Percentiles rank a stretch among this genome's conserved stretches.
These are phyloP conservation scores for Beauveria asiatica DNA, from an alignment of 2,329 filamentous ascomycete genomes.

Conservation along the genomic window DNA sequence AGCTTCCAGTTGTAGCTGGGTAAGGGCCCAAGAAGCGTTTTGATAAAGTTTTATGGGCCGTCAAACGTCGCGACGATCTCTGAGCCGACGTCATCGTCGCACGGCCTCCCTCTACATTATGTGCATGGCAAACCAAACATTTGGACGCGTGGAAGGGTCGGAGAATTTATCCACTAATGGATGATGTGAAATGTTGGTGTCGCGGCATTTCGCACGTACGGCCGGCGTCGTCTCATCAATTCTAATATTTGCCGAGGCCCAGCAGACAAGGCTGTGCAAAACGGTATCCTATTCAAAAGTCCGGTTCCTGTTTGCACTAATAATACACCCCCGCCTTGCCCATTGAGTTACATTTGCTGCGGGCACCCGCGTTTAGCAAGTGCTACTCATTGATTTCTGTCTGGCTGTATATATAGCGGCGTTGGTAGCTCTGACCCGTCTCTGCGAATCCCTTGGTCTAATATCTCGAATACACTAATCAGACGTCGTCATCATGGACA, in stretches of 20 bases:
- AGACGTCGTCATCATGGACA: conserved; percentile 30
- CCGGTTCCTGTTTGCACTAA: conserved; percentile 2
- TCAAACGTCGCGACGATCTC: not conserved
- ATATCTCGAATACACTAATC: not conserved
- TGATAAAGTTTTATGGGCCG: conserved; percentile 1
- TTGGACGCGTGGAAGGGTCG: not conserved
- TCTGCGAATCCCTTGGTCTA: not conserved
- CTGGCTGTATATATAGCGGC: not conserved
- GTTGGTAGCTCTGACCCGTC: not conserved
- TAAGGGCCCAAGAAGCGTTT: not conserved
- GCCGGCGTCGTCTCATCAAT: not conserved
- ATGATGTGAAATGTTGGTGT: not conserved
- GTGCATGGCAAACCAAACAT: not conserved
- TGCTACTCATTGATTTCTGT: not conserved
- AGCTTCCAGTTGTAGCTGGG: not conserved
- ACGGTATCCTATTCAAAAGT: not conserved
- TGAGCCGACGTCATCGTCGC: not conserved
- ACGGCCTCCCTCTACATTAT: not conserved
- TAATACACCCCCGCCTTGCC: not conserved
- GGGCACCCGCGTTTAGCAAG: not conserved
- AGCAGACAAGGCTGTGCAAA: not conserved
- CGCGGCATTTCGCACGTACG: not conserved
- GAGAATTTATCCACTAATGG: not conserved
- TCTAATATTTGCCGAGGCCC: not conserved
- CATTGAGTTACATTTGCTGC: not conserved